These are phyloP conservation scores for Fusarium aywerte DNA, from an alignment of 2,329 filamentous ascomycete genomes.

Conservation along the genomic window DNA sequence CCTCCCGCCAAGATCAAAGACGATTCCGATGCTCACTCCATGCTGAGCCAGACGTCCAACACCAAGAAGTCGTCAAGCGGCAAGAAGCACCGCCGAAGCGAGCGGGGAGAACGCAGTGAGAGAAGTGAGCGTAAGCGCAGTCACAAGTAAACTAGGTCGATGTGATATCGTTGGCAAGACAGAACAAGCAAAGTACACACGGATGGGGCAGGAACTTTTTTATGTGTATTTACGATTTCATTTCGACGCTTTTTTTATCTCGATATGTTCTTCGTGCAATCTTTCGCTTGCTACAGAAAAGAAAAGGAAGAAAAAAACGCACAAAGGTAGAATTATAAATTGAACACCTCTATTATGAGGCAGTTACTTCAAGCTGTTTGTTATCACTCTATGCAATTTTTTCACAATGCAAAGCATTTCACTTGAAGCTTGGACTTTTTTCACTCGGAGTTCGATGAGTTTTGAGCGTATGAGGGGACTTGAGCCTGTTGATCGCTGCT, in stretches of 20 bases:
- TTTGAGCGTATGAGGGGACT: too few relatives aligned
- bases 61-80: conserved; percentile 26
- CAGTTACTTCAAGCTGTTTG: not conserved
- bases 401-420: too few relatives aligned
- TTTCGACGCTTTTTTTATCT: not conserved
- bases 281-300: not conserved
- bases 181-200: conserved; percentile 31
- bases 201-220: conserved; percentile 25
- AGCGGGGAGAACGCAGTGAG: conserved; percentile 13
- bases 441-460: too few relatives aligned
- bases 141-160: conserved; percentile 25
- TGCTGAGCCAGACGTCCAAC: conserved; percentile 20
- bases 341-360: conserved; percentile 1
- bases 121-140: conserved; percentile 34
- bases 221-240: conserved; percentile 30
- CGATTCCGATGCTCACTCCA: conserved; percentile 13
- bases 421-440: too few relatives aligned
- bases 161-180: conserved; percentile 22
- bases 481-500: too few relatives aligned
- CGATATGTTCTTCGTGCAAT: conserved; percentile 19
- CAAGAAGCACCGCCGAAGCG: conserved; percentile 35
- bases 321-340: conserved; percentile 21
- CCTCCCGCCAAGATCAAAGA: conserved; percentile 12
- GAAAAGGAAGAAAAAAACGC: not conserved
- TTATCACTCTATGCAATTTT: not conserved